These are phyloP conservation scores for Schizophyllum amplum DNA, from an alignment of 1,284 basidiomycete species.

Conservation along the genomic window DNA sequence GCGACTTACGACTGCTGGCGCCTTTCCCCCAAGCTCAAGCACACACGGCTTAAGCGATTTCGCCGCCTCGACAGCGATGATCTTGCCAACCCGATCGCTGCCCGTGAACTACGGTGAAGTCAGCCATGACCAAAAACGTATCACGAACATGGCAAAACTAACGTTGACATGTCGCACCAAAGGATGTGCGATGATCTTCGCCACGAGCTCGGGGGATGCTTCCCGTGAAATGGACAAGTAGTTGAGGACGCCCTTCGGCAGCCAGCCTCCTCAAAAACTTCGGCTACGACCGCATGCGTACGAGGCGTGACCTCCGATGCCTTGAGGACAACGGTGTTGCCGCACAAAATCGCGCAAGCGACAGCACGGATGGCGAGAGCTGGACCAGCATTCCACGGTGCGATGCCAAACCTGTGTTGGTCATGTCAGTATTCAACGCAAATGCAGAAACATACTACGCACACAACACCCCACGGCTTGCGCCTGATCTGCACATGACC, in stretches of 20 bases:
- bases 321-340: constrained; percentile 59
- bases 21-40: constrained; percentile 71
- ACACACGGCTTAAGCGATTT: constrained; percentile 69
- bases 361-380: constrained; percentile 41
- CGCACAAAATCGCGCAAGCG: constrained; percentile 47
- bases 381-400: constrained; percentile 24
- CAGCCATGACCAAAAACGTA: not conserved
- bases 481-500: constrained; percentile 5
- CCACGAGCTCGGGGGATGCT: constrained; percentile 34
- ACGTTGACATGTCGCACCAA: constrained; percentile 39
- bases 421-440: not conserved
- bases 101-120: constrained; percentile 62
- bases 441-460: constrained; percentile 4
- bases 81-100: constrained; percentile 58
- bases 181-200: constrained; percentile 50
- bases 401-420: constrained; percentile 27
- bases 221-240: constrained; percentile 45
- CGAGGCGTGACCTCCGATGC: constrained; percentile 49
- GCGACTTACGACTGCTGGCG: constrained; percentile 51
- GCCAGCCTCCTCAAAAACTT: constrained; percentile 49
- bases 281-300: constrained; percentile 39
- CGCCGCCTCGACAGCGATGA: constrained; percentile 65
- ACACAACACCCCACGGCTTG: constrained; percentile 33
- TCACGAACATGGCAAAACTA: constrained; percentile 7
- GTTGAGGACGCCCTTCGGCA: constrained; percentile 56